Percentiles rank a stretch among this genome's conserved stretches.
phyloP scores from a whole-genome alignment of 441 rosid species.

The Sinapis alba region DNA sequence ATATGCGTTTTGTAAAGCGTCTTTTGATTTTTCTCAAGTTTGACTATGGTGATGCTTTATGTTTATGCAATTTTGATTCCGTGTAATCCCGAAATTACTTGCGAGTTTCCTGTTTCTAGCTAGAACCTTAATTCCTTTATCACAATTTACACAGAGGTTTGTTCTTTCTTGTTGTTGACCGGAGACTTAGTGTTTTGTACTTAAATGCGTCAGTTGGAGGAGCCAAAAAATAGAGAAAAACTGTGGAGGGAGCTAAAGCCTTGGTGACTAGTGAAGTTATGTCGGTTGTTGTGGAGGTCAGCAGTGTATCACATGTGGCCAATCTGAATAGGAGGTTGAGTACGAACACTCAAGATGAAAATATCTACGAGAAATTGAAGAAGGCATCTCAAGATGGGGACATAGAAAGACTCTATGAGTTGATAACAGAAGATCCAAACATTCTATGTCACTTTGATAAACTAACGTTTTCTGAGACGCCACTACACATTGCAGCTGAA shows the following conservation, averaged over 20 bases:
- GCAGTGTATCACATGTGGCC: too few species aligned
- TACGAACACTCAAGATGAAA: not conserved
- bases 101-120: too few species aligned
- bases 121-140: too few species aligned
- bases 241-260: not conserved
- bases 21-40: too few species aligned
- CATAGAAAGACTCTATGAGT: not conserved
- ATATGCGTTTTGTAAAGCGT: too few species aligned
- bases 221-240: too few species aligned
- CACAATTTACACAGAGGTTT: too few species aligned
- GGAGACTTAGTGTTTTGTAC: not conserved
- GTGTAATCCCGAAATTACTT: too few species aligned
- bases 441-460: not conserved
- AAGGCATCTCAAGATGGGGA: constrained; percentile 1
- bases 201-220: not conserved
- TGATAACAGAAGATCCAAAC: not conserved
- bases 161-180: too few species aligned
- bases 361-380: constrained; percentile 1
- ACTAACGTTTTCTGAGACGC: constrained; percentile 26
- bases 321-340: too few species aligned
- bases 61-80: too few species aligned
- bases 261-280: not conserved
- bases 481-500: constrained; percentile 39
- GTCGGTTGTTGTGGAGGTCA: constrained; percentile 10
- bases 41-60: not conserved